Evolutionary conservation across 148 eudicot species (phyloP).

Genomic region (Polygonum maritimum): DNA sequence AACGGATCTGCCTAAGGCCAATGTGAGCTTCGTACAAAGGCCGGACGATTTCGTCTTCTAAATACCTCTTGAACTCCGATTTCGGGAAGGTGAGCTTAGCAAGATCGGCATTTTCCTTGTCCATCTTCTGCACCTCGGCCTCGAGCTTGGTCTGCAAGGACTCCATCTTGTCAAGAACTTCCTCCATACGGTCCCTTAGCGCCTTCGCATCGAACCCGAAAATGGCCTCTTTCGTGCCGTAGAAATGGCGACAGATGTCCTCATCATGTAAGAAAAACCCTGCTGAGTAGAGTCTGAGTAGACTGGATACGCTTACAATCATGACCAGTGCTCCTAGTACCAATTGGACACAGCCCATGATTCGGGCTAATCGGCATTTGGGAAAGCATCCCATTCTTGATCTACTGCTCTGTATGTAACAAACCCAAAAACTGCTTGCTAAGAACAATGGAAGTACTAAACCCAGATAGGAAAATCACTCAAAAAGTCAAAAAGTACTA

Average conservation of each 20-base stretch:
- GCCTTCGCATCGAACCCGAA: constrained; percentile 55
- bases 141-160: constrained; percentile 67
- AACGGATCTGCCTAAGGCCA: constrained; percentile 71
- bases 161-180: constrained; percentile 80
- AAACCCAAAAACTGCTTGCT: neutral
- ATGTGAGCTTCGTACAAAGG: constrained; percentile 87
- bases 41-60: constrained; percentile 68
- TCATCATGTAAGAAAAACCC: constrained; percentile 69
- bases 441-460: neutral
- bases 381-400: constrained; percentile 43
- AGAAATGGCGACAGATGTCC: constrained; percentile 72
- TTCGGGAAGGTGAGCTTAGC: constrained; percentile 31
- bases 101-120: constrained; percentile 29
- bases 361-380: constrained; percentile 41
- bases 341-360: constrained; percentile 63
- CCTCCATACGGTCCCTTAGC: constrained; percentile 49
- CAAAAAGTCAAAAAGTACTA: neutral
- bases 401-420: neutral
- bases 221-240: constrained; percentile 22
- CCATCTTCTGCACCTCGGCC: constrained; percentile 49
- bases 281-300: constrained; percentile 27
- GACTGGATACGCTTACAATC: constrained; percentile 58
- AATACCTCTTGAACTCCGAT: constrained; percentile 54
- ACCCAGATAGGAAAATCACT: neutral
- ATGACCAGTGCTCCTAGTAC: constrained; percentile 69